Percentiles rank a stretch among this genome's conserved stretches.
phyloP scores from a whole-genome alignment of 116 monocot species.

The Phalaenopsis hybrid region DNA sequence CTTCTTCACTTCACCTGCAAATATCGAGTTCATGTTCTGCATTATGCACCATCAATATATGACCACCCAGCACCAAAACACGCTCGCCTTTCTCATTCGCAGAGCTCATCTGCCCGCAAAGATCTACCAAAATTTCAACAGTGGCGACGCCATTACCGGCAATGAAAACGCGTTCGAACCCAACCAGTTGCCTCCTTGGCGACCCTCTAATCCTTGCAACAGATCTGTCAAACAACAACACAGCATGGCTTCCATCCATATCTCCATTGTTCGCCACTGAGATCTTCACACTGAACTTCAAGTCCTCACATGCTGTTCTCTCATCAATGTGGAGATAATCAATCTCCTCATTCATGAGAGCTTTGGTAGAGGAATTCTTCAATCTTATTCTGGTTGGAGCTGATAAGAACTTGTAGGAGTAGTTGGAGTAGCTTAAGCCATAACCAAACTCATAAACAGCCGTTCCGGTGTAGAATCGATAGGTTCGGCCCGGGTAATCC shows the following conservation, averaged over 20 bases:
- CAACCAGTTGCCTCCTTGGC: conserved; percentile 65
- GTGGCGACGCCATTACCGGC: conserved; percentile 14
- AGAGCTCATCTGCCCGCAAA: conserved; percentile 68
- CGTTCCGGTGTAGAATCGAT: conserved; percentile 78
- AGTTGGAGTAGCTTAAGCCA: conserved; percentile 74
- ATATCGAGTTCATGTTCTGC: conserved; percentile 33
- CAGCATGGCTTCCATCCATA: conserved; percentile 56
- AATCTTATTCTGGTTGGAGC: conserved; percentile 41
- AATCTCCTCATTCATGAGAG: neutral
- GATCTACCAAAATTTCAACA: conserved; percentile 41
- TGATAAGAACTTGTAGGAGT: conserved; percentile 38
- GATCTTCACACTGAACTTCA: conserved; percentile 43
- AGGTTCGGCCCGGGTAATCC: conserved; percentile 77
- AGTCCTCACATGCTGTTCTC: conserved; percentile 35
- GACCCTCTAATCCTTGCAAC: conserved; percentile 22
- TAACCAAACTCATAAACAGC: conserved; percentile 72
- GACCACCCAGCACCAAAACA: conserved; percentile 43
- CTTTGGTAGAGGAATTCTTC: conserved; percentile 10
- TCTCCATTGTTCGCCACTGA: conserved; percentile 41
- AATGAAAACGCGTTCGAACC: conserved; percentile 50
- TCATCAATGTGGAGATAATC: conserved; percentile 39
- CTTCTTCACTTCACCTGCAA: neutral
- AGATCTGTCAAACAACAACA: conserved; percentile 48
- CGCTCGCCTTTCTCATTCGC: conserved; percentile 46
- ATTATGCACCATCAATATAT: conserved; percentile 52